Evolutionary conservation across 768 basidiomycete genomes (phyloP).

Genomic region (Podaxis pistillaris): DNA sequence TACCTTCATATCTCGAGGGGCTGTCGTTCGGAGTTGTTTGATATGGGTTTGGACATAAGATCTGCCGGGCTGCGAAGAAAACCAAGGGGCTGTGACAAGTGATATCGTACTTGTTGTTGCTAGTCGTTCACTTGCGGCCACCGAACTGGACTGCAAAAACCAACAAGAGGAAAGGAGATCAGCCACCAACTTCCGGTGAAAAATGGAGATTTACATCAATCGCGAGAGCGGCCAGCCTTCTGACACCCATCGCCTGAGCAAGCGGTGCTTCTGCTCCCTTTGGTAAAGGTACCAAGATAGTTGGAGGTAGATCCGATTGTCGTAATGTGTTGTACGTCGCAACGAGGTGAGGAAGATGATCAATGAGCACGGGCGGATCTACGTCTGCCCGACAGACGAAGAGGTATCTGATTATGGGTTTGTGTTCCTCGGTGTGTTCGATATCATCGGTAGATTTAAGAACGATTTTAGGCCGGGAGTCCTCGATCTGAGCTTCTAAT

Average conservation of each 20-base stretch:
- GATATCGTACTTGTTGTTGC: slow-evolving; percentile 40
- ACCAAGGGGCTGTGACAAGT: slow-evolving; percentile 65
- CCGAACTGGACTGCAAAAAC: slow-evolving; percentile 20
- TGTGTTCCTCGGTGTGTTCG: slow-evolving; percentile 13
- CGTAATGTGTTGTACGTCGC: slow-evolving; percentile 67
- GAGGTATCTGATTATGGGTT: slow-evolving; percentile 39
- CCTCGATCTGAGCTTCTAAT: slow-evolving; percentile 57
- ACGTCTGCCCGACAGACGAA: slow-evolving; percentile 76
- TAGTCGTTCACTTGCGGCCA: slow-evolving; percentile 32
- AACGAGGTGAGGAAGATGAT: slow-evolving; percentile 74
- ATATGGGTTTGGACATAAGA: slow-evolving; percentile 68
- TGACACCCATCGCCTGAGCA: slow-evolving; percentile 61
- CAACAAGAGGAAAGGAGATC: not conserved
- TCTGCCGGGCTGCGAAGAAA: slow-evolving; percentile 27
- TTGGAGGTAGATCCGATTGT: slow-evolving; percentile 15
- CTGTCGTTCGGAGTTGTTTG: slow-evolving; percentile 77
- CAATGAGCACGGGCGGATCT: slow-evolving; percentile 67
- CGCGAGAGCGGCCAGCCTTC: slow-evolving; percentile 64
- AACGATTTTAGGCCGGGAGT: slow-evolving; percentile 13
- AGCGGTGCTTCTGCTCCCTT: slow-evolving; percentile 62
- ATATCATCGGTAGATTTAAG: slow-evolving; percentile 22
- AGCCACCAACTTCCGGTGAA: not conserved
- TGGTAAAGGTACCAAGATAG: slow-evolving; percentile 51
- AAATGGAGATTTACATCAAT: slow-evolving; percentile 52
- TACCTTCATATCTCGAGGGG: slow-evolving; percentile 75